Evolutionary conservation across 768 basidiomycete genomes (phyloP), one percentile per base, ranked within the genome.

Genomic region (Cubamyces sp.): DNA sequence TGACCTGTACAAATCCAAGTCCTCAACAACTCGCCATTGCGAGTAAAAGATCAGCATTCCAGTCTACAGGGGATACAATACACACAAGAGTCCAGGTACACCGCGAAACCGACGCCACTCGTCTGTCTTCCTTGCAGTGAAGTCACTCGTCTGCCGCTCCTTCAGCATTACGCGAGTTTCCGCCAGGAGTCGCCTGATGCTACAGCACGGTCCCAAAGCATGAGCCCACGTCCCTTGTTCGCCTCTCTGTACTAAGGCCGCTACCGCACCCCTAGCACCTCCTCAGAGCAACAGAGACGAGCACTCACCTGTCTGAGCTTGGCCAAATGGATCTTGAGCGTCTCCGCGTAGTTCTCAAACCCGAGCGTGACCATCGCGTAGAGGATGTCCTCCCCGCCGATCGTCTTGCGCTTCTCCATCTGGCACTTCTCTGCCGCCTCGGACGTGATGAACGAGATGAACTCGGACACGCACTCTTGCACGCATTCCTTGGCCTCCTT

Each of bases 401-500:
- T 95, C 61, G 96, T 98, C 81, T 98, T 98, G 64, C 96, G 84
- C 77, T 98, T 98, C 79, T 98, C 96, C 68, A 91, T 80, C 72
- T 91, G 85, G 67, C 94, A 96, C 70, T 94, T 94, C 75, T 98
- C 96, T 16, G 93, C 94, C 5, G 96, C 96, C 75, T 98, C 96
- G 46, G 89, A 92, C 28, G 96, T 97, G 78, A 98, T 94, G 82
- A 98, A 98, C 68, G 87, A 88, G 74, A 98, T 98, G 81, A 97
- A 98, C 78, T 98, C 96, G 45, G 92, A 94, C 58, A 97, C 94
- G 76, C 96, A 97, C 77, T 98, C 96, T 74, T 98, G 96, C 45
- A 98, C 94, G 76, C 93, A 95, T 77, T 98, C 96, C 74, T 98
- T 98, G 47, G 95, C 95, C 75, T 98, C 96, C 75, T 98, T 98